These are phyloP conservation scores for Cucurbita moschata DNA, from an alignment of 306 rosid genomes.

Conservation along the genomic window DNA sequence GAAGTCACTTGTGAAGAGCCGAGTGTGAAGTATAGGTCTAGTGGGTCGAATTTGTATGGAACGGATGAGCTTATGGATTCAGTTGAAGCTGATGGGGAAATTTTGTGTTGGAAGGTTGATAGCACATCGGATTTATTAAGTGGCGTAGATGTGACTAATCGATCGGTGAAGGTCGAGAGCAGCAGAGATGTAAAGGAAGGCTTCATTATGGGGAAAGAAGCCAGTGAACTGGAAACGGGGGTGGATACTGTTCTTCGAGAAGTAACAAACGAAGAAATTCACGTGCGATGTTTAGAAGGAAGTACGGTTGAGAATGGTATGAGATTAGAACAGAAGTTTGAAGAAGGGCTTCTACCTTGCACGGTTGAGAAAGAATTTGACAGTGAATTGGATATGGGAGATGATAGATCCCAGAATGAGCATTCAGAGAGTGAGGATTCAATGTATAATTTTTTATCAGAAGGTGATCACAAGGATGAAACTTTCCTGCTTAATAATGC, in stretches of 20 bases:
- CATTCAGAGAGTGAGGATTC: constrained; percentile 72
- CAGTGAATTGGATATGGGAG: constrained; percentile 11
- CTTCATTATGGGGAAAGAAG: neutral
- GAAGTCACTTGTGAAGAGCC: neutral
- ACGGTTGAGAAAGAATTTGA: constrained; percentile 9
- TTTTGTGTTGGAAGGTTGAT: constrained; percentile 26
- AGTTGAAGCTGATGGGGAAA: constrained; percentile 15
- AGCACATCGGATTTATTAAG: constrained; percentile 20
- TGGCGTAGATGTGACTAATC: constrained; percentile 5
- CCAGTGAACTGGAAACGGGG: neutral
- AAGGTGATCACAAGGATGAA: constrained; percentile 19
- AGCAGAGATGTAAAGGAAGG: constrained; percentile 10
- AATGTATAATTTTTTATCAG: constrained; percentile 35
- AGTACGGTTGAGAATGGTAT: constrained; percentile 12
- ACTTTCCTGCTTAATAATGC: constrained; percentile 11
- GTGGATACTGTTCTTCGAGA: constrained; percentile 6
- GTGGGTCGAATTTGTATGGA: constrained; percentile 40
- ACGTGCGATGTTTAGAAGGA: neutral
- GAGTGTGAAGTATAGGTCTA: constrained; percentile 15
- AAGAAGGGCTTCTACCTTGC: constrained; percentile 11
- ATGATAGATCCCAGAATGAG: constrained; percentile 26
- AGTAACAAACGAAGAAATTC: neutral
- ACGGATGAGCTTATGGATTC: constrained; percentile 25
- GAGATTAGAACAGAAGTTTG: constrained; percentile 3
- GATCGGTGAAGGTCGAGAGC: constrained; percentile 7